Conservation (phyloP, 192 early-diverging fungal species). For the Oehlia diaphana region DNA sequence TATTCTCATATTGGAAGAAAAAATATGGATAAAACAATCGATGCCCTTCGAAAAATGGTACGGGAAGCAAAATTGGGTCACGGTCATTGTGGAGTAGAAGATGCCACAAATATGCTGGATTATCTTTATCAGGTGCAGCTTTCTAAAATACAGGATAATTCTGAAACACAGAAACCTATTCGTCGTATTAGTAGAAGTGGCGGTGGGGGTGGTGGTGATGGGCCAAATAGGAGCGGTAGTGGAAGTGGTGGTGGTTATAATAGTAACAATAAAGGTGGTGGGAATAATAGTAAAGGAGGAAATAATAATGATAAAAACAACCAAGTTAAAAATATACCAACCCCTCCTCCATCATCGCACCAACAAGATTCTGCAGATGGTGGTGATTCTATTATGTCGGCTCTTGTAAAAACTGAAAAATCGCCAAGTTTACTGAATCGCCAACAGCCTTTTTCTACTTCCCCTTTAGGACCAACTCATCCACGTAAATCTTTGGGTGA, state of each 20-base stretch:
- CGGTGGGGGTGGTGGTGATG: conserved; percentile 28
- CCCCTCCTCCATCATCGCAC: not conserved
- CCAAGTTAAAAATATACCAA: not conserved
- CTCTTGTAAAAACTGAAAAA: not conserved
- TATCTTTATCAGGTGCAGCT: conserved; percentile 31
- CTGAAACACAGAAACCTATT: conserved; percentile 26
- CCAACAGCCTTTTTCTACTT: not conserved
- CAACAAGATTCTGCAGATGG: not conserved
- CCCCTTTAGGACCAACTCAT: not conserved
- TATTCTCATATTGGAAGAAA: not conserved
- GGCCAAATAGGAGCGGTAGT: conserved; percentile 34
- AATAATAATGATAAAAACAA: not conserved
- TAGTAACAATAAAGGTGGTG: conserved; percentile 27
- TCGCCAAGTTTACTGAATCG: not conserved
- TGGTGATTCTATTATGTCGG: not conserved
- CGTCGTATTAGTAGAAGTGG: conserved; percentile 30
- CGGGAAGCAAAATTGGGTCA: not conserved
- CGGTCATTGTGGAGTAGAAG: conserved; percentile 28
- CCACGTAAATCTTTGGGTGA: not conserved
- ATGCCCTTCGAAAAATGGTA: not conserved
- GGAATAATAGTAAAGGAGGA: not conserved
- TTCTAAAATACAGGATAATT: conserved; percentile 14
- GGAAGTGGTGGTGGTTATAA: not conserved
- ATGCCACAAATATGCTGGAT: conserved; percentile 35
- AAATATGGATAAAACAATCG: not conserved